Conservation (phyloP, 2,329 filamentous ascomycete species). For the Periconia sp. region DNA sequence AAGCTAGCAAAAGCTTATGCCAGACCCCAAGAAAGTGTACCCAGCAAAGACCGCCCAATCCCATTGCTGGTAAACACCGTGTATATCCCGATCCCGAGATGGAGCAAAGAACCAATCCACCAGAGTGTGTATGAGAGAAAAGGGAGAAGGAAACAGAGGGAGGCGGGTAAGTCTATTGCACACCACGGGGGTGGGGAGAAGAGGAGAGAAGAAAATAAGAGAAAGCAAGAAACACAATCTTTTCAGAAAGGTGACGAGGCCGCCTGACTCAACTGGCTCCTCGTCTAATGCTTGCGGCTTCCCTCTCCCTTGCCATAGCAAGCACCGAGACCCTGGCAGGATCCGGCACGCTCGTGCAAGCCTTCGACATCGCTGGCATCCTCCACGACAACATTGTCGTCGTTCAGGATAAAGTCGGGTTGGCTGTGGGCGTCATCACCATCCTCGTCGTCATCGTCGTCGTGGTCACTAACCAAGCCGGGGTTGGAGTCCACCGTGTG, state of each 20-base stretch:
- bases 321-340: constrained; percentile 32
- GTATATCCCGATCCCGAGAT: constrained; percentile 15
- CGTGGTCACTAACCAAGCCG: constrained; percentile 53
- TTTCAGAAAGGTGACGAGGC: constrained; percentile 21
- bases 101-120: constrained; percentile 8
- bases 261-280: constrained; percentile 30
- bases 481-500: constrained; percentile 53
- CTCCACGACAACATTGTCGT: constrained; percentile 42
- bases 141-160: constrained; percentile 6
- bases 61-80: constrained; percentile 26
- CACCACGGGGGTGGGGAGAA: constrained; percentile 10
- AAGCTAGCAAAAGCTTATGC: constrained; percentile 15
- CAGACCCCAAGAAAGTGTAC: not conserved
- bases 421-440: constrained; percentile 41
- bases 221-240: constrained; percentile 23
- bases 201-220: constrained; percentile 12
- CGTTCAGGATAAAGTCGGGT: constrained; percentile 35
- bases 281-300: constrained; percentile 37
- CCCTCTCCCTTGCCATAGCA: constrained; percentile 39
- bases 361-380: constrained; percentile 44
- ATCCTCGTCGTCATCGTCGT: constrained; percentile 51
- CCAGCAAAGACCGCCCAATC: constrained; percentile 11
- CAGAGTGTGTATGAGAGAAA: constrained; percentile 1
- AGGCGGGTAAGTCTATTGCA: constrained; percentile 18
- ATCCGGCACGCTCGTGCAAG: constrained; percentile 32